Percentiles rank a stretch among this genome's conserved stretches.
These are phyloP conservation scores for Coriaria nepalensis DNA, from an alignment of 306 rosid genomes.

Conservation along the genomic window DNA sequence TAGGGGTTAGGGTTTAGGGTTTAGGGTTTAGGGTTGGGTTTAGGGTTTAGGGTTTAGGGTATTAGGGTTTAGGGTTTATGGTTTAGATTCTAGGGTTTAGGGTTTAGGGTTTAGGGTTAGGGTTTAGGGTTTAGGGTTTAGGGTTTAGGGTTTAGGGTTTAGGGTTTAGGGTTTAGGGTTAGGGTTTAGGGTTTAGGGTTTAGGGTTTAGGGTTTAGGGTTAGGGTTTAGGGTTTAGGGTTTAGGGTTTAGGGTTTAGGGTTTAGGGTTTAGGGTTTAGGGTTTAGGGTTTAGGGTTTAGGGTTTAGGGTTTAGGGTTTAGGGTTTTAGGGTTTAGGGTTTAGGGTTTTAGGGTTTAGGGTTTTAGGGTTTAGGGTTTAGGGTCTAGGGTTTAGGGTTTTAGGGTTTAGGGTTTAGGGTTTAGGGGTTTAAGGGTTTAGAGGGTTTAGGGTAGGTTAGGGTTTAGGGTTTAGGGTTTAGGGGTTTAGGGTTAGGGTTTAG, in stretches of 20 bases:
- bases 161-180: slow-evolving; percentile 7
- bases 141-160: slow-evolving; percentile 6
- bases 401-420: slow-evolving; percentile 12
- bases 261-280: slow-evolving; percentile 4
- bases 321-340: background rate
- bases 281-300: slow-evolving; percentile 11
- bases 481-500: slow-evolving; percentile 8
- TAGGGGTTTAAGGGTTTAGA: slow-evolving; percentile 8
- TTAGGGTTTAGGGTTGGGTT: slow-evolving; percentile 7
- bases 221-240: slow-evolving; percentile 2
- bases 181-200: slow-evolving; percentile 2
- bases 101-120: slow-evolving; percentile 13
- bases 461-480: slow-evolving; percentile 12
- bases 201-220: slow-evolving; percentile 10
- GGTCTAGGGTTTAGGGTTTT: slow-evolving; percentile 10
- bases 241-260: slow-evolving; percentile 8
- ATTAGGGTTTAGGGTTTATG: slow-evolving; percentile 12
- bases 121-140: slow-evolving; percentile 9
- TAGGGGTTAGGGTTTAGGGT: slow-evolving; percentile 8
- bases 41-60: slow-evolving; percentile 18
- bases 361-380: slow-evolving; percentile 5
- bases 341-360: slow-evolving; percentile 2
- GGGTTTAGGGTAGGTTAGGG: slow-evolving; percentile 13
- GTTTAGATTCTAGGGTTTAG: slow-evolving; percentile 8
- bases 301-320: slow-evolving; percentile 9